Base-by-base conservation (phyloP, 345 rosid species). In the Murraya paniculata region DNA sequence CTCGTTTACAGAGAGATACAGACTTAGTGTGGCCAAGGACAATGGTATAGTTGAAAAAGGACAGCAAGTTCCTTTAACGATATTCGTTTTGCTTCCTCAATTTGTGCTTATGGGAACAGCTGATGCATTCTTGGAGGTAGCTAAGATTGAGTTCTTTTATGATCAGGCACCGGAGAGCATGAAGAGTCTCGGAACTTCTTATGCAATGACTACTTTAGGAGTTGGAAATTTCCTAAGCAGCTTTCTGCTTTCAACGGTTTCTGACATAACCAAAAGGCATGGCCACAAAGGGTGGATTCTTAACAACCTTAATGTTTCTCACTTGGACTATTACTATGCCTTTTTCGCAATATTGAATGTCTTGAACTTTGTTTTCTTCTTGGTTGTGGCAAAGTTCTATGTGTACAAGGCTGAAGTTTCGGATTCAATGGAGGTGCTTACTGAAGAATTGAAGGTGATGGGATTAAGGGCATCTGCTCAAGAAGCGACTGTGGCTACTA, bases 151-250 rank as follows among this genome's bases (percentile, higher is more conserved):
- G 77, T 91, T 92, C 86, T 96, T 94, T 87, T 96, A 92, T 33
- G 99, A 95, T 73, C 98, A 95, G 74, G 97, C 98, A 14, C 98
- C 97, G 0, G 98, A 92, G 60, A 82, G 91, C 81, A 94, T 91
- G 99, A 95, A 93, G 86, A 95, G 98, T 78, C 91, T 92, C 1
- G 99, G 97, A 5, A 93, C 97, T 72, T 92, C 95, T 1, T 94
- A 91, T 58, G 27, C 87, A 27, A 84, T 81, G 28, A 85, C 90
- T 1, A 84, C 86, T 72, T 76, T 88, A 9, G 97, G 97, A 2
- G 50, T 86, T 5, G 97, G 98, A 3, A 88, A 89, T 41, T 93
- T 92, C 85, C n/a, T 93, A 0, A 92, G 98, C 66, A 95, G 92
- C 41, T 88, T 92, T 55, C 85, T 92, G 61, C 92, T 91, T 7